These are phyloP conservation scores for Aureobasidium subglaciale DNA, from an alignment of 2,329 filamentous ascomycete genomes.

Conservation along the genomic window DNA sequence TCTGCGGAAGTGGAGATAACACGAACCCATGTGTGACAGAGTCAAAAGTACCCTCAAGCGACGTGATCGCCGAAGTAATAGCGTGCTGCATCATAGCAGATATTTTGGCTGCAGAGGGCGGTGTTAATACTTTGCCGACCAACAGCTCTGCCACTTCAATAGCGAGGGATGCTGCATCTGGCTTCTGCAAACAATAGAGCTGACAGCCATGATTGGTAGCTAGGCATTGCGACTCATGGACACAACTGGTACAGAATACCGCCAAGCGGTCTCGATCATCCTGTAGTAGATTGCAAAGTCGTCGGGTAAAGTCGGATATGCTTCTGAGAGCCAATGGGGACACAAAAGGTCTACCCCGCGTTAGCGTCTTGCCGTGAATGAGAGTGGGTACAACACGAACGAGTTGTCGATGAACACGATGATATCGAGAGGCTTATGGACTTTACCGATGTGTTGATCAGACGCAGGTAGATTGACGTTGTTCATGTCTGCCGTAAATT, in stretches of 20 bases:
- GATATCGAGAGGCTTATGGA: slow-evolving; percentile 24
- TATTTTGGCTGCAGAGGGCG: background rate
- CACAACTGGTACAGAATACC: slow-evolving; percentile 4
- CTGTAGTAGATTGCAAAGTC: slow-evolving; percentile 7
- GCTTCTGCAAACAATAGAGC: slow-evolving; percentile 5
- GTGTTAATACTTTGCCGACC: background rate
- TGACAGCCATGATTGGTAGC: slow-evolving; percentile 8
- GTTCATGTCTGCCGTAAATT: background rate
- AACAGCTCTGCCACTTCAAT: background rate
- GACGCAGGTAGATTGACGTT: background rate
- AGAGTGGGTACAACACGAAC: slow-evolving; percentile 21
- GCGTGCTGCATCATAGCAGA: background rate
- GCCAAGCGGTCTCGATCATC: slow-evolving; percentile 5
- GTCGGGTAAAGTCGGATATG: background rate
- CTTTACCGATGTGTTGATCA: background rate
- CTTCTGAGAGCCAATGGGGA: background rate
- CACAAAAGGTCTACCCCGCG: slow-evolving; percentile 1
- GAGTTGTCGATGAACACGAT: slow-evolving; percentile 33
- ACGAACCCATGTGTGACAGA: slow-evolving; percentile 16
- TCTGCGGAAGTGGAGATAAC: slow-evolving; percentile 17
- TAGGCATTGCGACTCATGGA: background rate
- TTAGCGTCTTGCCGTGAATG: background rate
- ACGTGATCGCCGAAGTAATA: background rate
- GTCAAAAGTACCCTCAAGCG: background rate
- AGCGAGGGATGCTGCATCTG: background rate